These are phyloP conservation scores for Backusella macrospora DNA, from an alignment of 192 early-diverging fungal genomes.

Conservation along the genomic window DNA sequence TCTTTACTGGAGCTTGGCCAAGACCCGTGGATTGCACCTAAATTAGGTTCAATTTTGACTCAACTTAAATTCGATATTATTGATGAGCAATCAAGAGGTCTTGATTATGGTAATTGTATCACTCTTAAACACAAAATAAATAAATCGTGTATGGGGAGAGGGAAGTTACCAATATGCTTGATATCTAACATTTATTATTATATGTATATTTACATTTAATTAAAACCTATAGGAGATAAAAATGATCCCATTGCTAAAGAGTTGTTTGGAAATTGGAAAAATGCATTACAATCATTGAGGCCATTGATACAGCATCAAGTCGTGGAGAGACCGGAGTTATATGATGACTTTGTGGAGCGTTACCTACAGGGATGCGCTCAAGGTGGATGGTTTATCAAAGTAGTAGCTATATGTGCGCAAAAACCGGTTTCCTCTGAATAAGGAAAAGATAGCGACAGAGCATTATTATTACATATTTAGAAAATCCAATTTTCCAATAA, in stretches of 20 bases:
- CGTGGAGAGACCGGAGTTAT: neutral
- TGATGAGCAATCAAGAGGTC: slow-evolving; percentile 8
- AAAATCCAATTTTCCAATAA: neutral
- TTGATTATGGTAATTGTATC: slow-evolving; percentile 19
- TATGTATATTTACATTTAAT: no score
- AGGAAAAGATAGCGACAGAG: neutral
- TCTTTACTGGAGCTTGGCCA: slow-evolving; percentile 23
- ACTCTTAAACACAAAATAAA: no score
- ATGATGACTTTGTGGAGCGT: slow-evolving; percentile 18
- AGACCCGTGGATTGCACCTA: slow-evolving; percentile 24
- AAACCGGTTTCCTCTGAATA: slow-evolving; percentile 13
- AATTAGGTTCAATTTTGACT: slow-evolving; percentile 19
- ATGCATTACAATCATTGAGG: slow-evolving; percentile 17
- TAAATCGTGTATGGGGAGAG: neutral
- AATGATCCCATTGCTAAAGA: slow-evolving; percentile 21
- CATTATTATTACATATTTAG: neutral
- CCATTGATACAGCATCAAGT: slow-evolving; percentile 18
- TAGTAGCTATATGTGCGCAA: slow-evolving; percentile 5
- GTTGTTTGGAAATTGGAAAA: slow-evolving; percentile 35
- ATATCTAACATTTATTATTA: no score
- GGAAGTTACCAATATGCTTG: no score
- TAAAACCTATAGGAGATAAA: slow-evolving; percentile 10
- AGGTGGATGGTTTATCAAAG: slow-evolving; percentile 14
- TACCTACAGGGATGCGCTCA: slow-evolving; percentile 17
- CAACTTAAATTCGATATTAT: slow-evolving; percentile 17